Evolutionary conservation across 73 alveolate genomes (phyloP).

Genomic region (Halteria grandinella): DNA sequence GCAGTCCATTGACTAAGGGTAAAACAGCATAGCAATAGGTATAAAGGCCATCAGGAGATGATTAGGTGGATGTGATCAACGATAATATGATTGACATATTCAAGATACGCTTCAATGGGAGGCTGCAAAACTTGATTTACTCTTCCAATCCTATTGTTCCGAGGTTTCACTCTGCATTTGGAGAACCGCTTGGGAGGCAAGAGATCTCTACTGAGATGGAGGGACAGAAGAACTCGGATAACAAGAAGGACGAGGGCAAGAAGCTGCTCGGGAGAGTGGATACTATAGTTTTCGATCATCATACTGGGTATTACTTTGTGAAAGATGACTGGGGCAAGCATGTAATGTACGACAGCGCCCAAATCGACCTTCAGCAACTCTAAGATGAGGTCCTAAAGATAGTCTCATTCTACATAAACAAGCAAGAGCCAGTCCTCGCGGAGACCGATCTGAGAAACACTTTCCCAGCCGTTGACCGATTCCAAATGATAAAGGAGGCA

Average conservation of each 20-base stretch:
- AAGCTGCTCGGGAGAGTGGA: conserved; percentile 56
- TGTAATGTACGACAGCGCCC: conserved; percentile 78
- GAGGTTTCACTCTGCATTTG: conserved; percentile 50
- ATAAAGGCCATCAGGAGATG: not conserved
- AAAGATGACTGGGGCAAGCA: conserved; percentile 80
- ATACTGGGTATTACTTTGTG: conserved; percentile 39
- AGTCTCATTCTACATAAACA: conserved; percentile 80
- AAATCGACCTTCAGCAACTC: conserved; percentile 77
- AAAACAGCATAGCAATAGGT: not conserved
- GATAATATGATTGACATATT: conserved; percentile 18
- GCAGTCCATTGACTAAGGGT: not conserved
- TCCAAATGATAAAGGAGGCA: conserved; percentile 76
- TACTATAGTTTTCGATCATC: conserved; percentile 5
- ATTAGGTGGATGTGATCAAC: conserved; percentile 25
- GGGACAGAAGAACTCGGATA: conserved; percentile 7
- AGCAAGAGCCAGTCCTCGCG: conserved; percentile 77
- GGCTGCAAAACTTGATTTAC: not conserved
- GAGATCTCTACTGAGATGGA: conserved; percentile 48
- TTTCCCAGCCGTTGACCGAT: conserved; percentile 80
- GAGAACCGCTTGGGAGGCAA: conserved; percentile 48
- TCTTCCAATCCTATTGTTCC: conserved; percentile 57
- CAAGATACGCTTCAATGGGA: conserved; percentile 9
- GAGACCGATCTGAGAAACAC: conserved; percentile 72
- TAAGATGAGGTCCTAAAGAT: conserved; percentile 85
- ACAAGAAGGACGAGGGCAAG: conserved; percentile 53